Base-by-base conservation (phyloP, 192 early-diverging fungal genomes). In the Rhizoclosmatium sp. region DNA sequence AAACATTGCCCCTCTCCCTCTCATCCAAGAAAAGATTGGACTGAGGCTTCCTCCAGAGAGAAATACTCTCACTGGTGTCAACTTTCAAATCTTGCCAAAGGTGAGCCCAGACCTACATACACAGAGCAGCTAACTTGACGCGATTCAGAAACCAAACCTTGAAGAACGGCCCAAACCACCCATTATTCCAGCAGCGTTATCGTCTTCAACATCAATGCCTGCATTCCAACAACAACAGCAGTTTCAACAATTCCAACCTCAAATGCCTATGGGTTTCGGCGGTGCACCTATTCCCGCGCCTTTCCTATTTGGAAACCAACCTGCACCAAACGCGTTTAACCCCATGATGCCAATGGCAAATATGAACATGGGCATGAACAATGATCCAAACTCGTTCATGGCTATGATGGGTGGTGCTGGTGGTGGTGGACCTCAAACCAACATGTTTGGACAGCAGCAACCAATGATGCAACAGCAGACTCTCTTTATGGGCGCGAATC, bases 21-120 rank as follows among this genome's bases (percentile, higher is more conserved):
- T 88, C 4, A 76, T 89, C 23, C 69, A 65, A 12, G 88, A 91
- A 78, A 88, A 88, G 76, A 82, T 78, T 71, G 89, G 89, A 1
- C 64, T 91, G 40, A 75, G 89, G 21, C 75, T 89, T 39, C 89
- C 89, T 19, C 88, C 88, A 9, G 89, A 91, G 73, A 71, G 87
- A n/a, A 82, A 90, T 69, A 75, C 76, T 31, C 75, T 90, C 19
- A 89, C 85, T 1, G 77, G 80, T 4, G 64, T 75, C 10, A 89
- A 90, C 71, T 87, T 88, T 69, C 80, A 84, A 58, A 85, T 90
- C 51, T 44, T 82, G 21, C 84, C 79, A 2, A 79, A 69, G 49
- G 78, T 80, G 1, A 73, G 39, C n/a, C 1, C 62, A 0, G 62
- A 1, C 2, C 0, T 65, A 2, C 39, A 4, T 40, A 40, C 62